Conservation (phyloP, 495 filamentous ascomycete genomes). For the Penicillium paxilli region DNA sequence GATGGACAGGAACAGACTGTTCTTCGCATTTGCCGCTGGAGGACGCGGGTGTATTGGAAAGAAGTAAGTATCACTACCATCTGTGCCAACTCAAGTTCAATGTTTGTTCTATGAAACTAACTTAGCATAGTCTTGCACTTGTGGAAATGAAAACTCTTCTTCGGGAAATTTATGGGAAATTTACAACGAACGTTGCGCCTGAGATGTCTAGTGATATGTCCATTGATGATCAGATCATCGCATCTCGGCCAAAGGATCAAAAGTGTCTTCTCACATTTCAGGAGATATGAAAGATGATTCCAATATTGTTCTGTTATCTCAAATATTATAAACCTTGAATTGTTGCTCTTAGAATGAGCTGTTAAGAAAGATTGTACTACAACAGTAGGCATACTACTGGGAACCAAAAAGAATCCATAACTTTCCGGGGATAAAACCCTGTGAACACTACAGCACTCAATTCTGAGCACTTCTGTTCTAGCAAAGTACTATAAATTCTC, state of each 20-base stretch:
- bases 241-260: neutral
- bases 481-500: no score
- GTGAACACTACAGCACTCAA: no score
- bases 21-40: neutral
- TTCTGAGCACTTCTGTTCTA: no score
- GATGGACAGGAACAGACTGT: neutral
- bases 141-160: neutral
- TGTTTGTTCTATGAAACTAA: neutral
- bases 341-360: no score
- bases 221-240: neutral
- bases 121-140: neutral
- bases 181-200: neutral
- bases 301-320: no score
- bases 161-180: neutral
- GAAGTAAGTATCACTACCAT: neutral
- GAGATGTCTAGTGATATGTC: neutral
- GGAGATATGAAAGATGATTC: neutral
- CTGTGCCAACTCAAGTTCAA: neutral
- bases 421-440: no score
- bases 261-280: neutral
- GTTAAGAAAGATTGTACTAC: no score
- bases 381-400: no score
- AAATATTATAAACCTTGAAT: no score
- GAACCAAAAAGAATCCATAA: no score
- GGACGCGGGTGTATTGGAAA: neutral